These are phyloP conservation scores for Exophiala sideris DNA, from an alignment of 2,329 filamentous ascomycete genomes.

Conservation along the genomic window DNA sequence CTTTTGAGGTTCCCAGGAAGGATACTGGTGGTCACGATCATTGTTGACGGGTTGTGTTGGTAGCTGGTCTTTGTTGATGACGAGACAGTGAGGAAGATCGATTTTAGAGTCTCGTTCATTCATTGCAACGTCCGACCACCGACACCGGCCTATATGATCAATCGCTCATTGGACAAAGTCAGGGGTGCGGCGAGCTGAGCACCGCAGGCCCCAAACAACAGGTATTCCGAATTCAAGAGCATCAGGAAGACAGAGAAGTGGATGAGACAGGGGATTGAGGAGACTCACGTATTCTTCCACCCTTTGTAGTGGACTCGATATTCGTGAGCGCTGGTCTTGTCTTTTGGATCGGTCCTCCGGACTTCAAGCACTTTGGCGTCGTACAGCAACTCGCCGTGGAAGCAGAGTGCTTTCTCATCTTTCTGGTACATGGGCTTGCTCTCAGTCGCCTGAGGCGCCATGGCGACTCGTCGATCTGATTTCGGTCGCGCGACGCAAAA, in stretches of 20 bases:
- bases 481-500: conserved; percentile 22
- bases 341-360: conserved; percentile 57
- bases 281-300: conserved; percentile 89
- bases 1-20: not conserved
- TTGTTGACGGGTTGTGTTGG: not conserved
- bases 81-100: not conserved
- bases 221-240: not conserved
- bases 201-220: not conserved
- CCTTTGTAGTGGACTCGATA: conserved; percentile 98
- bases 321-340: conserved; percentile 71
- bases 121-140: not conserved
- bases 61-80: not conserved
- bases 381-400: conserved; percentile 95
- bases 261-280: not conserved
- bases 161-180: not conserved
- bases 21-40: not conserved
- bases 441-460: conserved; percentile 51
- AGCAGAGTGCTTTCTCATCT: conserved; percentile 93
- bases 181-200: conserved; percentile 1
- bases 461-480: conserved; percentile 46
- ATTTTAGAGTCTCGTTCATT: not conserved
- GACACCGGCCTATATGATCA: too few species aligned
- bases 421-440: conserved; percentile 57
- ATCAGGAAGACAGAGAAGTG: not conserved
- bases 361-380: conserved; percentile 93